Evolutionary conservation across 768 basidiomycete species (phyloP).

Genomic region (Xerocomellus amylosporus): DNA sequence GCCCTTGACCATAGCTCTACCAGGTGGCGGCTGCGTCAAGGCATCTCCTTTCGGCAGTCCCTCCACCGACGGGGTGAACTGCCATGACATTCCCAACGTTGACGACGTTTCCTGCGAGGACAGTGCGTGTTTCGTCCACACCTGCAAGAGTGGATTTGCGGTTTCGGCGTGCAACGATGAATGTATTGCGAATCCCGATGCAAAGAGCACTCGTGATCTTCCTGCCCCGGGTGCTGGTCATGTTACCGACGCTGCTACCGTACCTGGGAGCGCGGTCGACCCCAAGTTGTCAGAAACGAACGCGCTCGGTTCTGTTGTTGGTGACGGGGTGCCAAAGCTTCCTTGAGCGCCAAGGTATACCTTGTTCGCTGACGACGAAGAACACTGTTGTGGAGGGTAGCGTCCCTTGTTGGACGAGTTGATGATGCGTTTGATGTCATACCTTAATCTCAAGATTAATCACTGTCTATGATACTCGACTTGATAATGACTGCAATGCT

Average conservation of each 20-base stretch:
- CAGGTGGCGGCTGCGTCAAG: constrained; percentile 38
- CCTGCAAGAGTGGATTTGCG: constrained; percentile 24
- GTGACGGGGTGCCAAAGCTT: background rate
- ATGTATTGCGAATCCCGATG: constrained; percentile 10
- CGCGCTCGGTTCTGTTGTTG: background rate
- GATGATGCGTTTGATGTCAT: background rate
- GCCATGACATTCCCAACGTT: constrained; percentile 31
- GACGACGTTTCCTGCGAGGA: constrained; percentile 28
- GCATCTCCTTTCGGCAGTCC: constrained; percentile 19
- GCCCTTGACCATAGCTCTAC: background rate
- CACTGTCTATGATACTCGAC: background rate
- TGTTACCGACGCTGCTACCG: too few species aligned
- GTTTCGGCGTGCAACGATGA: constrained; percentile 3
- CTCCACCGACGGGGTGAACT: constrained; percentile 28
- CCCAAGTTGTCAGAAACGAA: too few species aligned
- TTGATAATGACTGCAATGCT: background rate
- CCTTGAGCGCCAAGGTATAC: too few species aligned
- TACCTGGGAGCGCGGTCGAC: too few species aligned
- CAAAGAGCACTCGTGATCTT: background rate
- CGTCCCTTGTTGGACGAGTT: background rate
- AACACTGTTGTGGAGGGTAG: background rate
- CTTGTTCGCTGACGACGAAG: background rate
- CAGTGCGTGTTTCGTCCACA: constrained; percentile 27
- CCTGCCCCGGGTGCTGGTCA: background rate
- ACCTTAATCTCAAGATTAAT: background rate